phyloP scores from a whole-genome alignment of 1,284 basidiomycete species.

The Apiotrichum domesticum region DNA sequence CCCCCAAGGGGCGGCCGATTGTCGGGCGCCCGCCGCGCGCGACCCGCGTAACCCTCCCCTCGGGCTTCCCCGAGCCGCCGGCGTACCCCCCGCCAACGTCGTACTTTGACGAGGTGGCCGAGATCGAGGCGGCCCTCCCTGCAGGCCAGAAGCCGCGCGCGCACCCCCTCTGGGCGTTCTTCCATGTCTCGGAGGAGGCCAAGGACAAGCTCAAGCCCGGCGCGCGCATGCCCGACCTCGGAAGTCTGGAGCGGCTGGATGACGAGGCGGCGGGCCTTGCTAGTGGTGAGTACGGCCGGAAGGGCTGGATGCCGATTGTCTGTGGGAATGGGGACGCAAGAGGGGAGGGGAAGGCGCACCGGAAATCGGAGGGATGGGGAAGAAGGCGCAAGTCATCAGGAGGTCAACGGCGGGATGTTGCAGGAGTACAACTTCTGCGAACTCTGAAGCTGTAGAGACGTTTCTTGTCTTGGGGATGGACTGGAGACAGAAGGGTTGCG shows the following conservation, averaged over 20 bases:
- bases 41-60: conserved; percentile 29
- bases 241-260: conserved; percentile 24
- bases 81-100: conserved; percentile 29
- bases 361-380: too few relatives aligned
- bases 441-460: too few relatives aligned
- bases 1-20: conserved; percentile 36
- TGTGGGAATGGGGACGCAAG: too few relatives aligned
- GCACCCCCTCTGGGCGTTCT: conserved; percentile 47
- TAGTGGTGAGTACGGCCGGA: conserved; percentile 28
- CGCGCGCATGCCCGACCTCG: conserved; percentile 19
- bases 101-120: conserved; percentile 25
- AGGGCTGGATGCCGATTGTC: too few relatives aligned
- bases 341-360: too few relatives aligned
- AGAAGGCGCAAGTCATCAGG: too few relatives aligned
- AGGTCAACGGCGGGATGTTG: too few relatives aligned
- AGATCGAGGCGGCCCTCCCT: conserved; percentile 7
- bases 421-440: too few relatives aligned
- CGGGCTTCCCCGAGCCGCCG: conserved; percentile 35
- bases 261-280: conserved; percentile 24
- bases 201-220: conserved; percentile 6
- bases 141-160: conserved; percentile 6
- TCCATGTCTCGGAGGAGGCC: conserved; percentile 30
- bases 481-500: too few relatives aligned
- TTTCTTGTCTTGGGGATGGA: too few relatives aligned
- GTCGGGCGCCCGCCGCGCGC: conserved; percentile 31